phyloP scores from a whole-genome alignment of 306 rosid genomes.

The Cucumis melo region DNA sequence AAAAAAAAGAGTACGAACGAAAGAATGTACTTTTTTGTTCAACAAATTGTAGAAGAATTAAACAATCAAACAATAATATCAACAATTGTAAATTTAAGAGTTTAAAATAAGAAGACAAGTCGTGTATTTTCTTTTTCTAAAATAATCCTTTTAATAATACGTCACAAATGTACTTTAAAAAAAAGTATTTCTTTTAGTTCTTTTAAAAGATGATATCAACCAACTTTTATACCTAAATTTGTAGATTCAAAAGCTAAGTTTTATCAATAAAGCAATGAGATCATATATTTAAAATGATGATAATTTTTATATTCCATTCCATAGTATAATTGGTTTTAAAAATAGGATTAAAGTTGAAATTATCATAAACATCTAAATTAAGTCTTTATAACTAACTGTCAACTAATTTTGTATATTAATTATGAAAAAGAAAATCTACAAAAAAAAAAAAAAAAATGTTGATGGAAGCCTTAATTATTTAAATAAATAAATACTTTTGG shows the following conservation, averaged over 20 bases:
- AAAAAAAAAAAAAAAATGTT: no score
- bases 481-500: not conserved
- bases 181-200: not conserved
- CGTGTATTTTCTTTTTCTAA: not conserved
- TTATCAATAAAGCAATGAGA: not conserved
- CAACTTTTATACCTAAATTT: not conserved
- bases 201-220: not conserved
- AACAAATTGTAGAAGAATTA: no score
- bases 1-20: not conserved
- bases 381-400: not conserved
- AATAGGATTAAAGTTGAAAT: not conserved
- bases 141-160: not conserved
- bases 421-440: not conserved
- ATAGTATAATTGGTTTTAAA: not conserved
- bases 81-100: no score
- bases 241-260: not conserved
- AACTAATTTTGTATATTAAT: not conserved
- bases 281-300: not conserved
- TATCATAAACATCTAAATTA: not conserved
- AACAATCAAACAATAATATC: no score
- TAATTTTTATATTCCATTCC: not conserved
- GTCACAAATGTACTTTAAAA: not conserved
- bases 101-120: no score
- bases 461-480: not conserved
- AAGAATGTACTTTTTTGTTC: no score